Evolutionary conservation across 129 eudicot species (phyloP), one percentile per base, ranked within the genome.

Genomic region (Chrysanthemum makinoi): DNA sequence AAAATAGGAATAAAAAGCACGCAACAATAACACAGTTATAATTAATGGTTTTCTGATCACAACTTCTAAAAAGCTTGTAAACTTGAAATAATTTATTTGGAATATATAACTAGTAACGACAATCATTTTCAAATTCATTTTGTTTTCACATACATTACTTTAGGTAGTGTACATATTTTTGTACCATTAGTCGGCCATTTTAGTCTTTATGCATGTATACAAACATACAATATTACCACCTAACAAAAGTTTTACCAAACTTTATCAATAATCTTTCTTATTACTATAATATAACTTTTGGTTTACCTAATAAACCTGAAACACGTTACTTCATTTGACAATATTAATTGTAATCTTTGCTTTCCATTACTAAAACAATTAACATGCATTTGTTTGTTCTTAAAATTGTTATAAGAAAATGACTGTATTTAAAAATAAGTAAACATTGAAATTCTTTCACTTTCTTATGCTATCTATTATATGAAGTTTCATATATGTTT

Each of bases 311-410:
- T 71, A 43, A 73, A 62, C 63, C 62, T 46, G 61, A 66, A 75
- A 60, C 49, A 57, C 44, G 79, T 24, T n/a, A 65, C 48, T 74
- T 65, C 80, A 59, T 68, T 58, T 59, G 69, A 76, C 48, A 74
- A 76, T 59, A 53, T 76, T 28, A 46, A 17, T 30, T 8, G 3
- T 18, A 1, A 18, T 56, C 10, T 16, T 56, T 52, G 19, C 10
- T 18, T n/a, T 56, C 10, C 15, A 51, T 11, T 67, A 39, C 2
- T 39, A 39, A 39, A 39, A 6, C 10, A 39, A 39, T 39, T 1
- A 7, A 39, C 10, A 39, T 39, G 46, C 46, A 39, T 7, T 7
- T 39, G 46, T 39, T 39, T 39, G 0, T 1, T n/a, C 5, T 35
- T 35, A 33, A 7, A 33, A 33, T 33, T 33, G 39, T 33, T 4